These are phyloP conservation scores for Colletotrichum cordylinicola DNA, from an alignment of 2,329 filamentous ascomycete species.

Conservation along the genomic window DNA sequence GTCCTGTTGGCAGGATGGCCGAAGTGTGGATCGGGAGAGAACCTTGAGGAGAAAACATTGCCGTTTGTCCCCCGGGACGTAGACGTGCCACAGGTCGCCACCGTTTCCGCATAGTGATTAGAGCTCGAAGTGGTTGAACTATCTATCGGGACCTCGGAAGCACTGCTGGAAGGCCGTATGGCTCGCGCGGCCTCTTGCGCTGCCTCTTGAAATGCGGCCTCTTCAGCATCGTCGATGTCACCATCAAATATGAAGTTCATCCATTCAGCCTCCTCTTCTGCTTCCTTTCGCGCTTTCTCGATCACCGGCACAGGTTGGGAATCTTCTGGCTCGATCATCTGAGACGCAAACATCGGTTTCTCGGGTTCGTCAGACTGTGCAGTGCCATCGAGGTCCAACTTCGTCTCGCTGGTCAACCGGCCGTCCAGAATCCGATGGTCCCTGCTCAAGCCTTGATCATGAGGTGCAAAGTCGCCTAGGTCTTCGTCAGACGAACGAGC, in stretches of 20 bases:
- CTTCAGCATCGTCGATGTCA: background rate
- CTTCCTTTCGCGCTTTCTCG: background rate
- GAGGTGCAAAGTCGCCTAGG: background rate
- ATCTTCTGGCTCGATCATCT: background rate
- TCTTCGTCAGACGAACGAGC: background rate
- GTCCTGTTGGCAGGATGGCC: background rate
- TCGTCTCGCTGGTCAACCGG: background rate
- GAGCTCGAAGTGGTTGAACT: background rate
- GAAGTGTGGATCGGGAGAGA: background rate
- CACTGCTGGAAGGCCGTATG: conserved; percentile 2
- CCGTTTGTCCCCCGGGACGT: background rate
- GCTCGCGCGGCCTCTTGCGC: background rate
- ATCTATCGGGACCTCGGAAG: too few species aligned
- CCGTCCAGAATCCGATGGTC: background rate
- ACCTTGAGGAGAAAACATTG: background rate
- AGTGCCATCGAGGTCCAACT: background rate
- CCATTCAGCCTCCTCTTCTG: background rate
- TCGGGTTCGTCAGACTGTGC: background rate
- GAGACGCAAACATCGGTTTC: background rate
- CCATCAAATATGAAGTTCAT: conserved; percentile 17
- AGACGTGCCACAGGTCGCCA: background rate
- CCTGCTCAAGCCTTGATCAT: background rate
- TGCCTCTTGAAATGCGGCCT: background rate
- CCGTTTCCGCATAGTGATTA: background rate
- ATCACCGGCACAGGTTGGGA: background rate